A percentile compares a stretch with the other conserved stretches of the same genome.
Conservation (phyloP, 169 alveolate genomes). For the Toxoplasma gondii region DNA sequence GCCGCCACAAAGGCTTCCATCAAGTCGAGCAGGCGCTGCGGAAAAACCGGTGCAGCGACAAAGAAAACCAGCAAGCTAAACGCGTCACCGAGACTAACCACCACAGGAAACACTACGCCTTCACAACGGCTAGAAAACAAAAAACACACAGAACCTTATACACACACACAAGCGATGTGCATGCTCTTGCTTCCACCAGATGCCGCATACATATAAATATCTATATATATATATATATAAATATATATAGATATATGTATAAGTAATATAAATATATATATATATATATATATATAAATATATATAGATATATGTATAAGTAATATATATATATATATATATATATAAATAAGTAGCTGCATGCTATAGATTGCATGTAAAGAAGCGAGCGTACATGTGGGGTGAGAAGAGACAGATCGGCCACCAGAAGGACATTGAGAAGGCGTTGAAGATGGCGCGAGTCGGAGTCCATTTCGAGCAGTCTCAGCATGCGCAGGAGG, state of each 20-base stretch:
- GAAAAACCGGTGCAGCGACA: background rate
- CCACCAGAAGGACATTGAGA: background rate
- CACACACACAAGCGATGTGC: no score
- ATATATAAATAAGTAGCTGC: background rate
- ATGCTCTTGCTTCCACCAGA: no score
- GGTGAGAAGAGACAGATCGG: background rate
- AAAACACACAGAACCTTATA: no score
- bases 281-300: background rate
- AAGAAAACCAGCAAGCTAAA: background rate
- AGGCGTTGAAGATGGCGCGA: background rate
- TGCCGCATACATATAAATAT: background rate
- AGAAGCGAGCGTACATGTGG: background rate
- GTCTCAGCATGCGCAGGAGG: slow-evolving; percentile 15
- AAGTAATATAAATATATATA: background rate
- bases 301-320: background rate
- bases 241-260: background rate
- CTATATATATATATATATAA: background rate
- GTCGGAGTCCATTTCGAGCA: background rate
- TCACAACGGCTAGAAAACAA: no score
- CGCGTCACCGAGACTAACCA: background rate
- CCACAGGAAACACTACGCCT: no score
- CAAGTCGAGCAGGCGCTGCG: slow-evolving; percentile 25
- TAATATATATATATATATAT: slow-evolving; percentile 12
- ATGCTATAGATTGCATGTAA: background rate
- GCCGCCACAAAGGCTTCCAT: background rate